Evolutionary conservation across 768 basidiomycete species (phyloP), one percentile per base, ranked within the genome.

Genomic region (Mycena leptocephala): DNA sequence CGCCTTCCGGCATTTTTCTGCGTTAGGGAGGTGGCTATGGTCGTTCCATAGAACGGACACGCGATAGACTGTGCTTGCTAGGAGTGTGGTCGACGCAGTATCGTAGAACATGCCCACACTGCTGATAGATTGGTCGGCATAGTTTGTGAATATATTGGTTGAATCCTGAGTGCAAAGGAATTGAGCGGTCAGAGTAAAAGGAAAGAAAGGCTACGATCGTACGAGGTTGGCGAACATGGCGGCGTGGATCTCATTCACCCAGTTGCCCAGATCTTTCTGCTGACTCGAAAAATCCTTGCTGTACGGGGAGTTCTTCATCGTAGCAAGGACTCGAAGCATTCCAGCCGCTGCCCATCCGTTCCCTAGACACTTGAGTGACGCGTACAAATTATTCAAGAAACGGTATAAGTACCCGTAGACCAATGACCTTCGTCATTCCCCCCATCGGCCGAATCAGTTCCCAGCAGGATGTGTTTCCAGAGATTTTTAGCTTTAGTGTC

Each of bases 311-410:
- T 90, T 85, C 77, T 90, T 87, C 72, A 96, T 93, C 1, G 95
- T 96, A 2, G 90, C 92, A 0, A 95, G 87, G 3, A 97, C 96
- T 8, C 96, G 93, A 13, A 95, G 86, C 90, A 96, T 96, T 1
- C 97, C 96, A 22, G 92, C 94, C 0, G 95, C 95, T 0, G 95
- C 97, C 97, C 97, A 98, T 3, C 87, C 96, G 71, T 97, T 97
- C 0, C 96, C 96, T 94, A 51, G 13, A 26, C 30, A 16, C 58
- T 33, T 74, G 39, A 78, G 70, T 33, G 48, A 64, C 35, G 33
- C 30, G 30, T 37, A 4, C 14, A 20, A 53, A 35, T 1, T n/a
- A n/a, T n/a, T n/a, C n/a, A n/a, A 75, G 18, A 37, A 66, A 24
- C 61, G 11, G 10, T 5, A 39, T 5, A 75, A 18, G 63, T 59